A percentile compares a stretch with the other conserved stretches of the same genome.
These are phyloP conservation scores for Moesziomyces parantarcticus DNA, from an alignment of 1,284 basidiomycete species.

Conservation along the genomic window DNA sequence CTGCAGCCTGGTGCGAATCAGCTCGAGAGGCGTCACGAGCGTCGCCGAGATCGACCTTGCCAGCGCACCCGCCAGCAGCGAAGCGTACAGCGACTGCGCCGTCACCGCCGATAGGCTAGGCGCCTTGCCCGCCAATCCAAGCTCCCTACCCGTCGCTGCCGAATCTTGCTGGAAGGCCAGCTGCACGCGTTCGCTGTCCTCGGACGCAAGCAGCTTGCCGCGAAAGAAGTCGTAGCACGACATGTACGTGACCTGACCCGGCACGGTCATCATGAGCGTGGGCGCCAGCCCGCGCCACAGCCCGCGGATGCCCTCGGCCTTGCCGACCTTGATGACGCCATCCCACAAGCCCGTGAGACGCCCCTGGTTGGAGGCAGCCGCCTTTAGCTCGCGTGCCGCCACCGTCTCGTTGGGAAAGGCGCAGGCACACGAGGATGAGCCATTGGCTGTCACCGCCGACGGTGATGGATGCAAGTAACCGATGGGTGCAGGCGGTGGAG, in stretches of 20 bases:
- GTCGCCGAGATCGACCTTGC: conserved; percentile 85
- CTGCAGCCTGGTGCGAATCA: conserved; percentile 92
- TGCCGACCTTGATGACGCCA: conserved; percentile 61
- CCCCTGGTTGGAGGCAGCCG: conserved; percentile 34
- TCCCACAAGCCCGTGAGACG: conserved; percentile 62
- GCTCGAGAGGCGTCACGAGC: conserved; percentile 87
- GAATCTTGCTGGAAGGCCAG: conserved; percentile 15
- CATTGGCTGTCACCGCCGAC: conserved; percentile 38
- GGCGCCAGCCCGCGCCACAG: conserved; percentile 66
- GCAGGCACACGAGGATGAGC: conserved; percentile 46
- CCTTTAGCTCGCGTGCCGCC: conserved; percentile 41
- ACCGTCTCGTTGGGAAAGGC: conserved; percentile 47
- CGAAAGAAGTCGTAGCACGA: conserved; percentile 92
- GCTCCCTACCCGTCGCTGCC: conserved; percentile 18
- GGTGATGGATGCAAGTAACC: conserved; percentile 35
- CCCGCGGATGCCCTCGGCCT: conserved; percentile 59
- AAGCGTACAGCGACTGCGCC: conserved; percentile 70
- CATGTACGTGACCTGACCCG: conserved; percentile 93
- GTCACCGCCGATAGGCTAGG: conserved; percentile 49
- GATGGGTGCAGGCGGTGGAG: conserved; percentile 39
- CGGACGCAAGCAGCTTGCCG: conserved; percentile 60
- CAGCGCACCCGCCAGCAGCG: conserved; percentile 83
- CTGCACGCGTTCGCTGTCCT: conserved; percentile 16
- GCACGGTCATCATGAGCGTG: conserved; percentile 79
- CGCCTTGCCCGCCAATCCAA: conserved; percentile 11